These are phyloP conservation scores for Camelina sativa DNA, from an alignment of 345 rosid genomes.

Conservation along the genomic window DNA sequence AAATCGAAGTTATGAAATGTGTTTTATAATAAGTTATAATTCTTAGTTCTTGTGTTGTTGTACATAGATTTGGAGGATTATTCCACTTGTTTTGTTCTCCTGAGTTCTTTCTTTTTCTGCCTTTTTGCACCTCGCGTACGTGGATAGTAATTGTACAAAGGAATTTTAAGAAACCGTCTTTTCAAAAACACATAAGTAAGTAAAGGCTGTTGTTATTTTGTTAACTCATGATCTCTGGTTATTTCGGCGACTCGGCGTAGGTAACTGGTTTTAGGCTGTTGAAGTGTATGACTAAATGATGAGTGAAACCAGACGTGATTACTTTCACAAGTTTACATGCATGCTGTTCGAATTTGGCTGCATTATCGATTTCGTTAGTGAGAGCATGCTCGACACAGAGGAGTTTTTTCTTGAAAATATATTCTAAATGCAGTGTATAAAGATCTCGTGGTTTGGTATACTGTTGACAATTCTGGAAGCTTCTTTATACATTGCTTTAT, in stretches of 20 bases:
- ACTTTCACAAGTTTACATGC: constrained; percentile 58
- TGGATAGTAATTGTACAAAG: too few relatives aligned
- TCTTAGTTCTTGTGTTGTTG: constrained; percentile 5
- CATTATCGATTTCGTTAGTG: constrained; percentile 37
- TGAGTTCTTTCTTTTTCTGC: neutral
- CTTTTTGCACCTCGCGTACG: too few relatives aligned
- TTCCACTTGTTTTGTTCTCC: neutral
- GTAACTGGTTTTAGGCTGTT: constrained; percentile 59
- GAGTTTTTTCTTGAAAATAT: constrained; percentile 70
- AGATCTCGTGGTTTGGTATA: constrained; percentile 48
- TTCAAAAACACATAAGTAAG: constrained; percentile 38
- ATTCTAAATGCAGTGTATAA: constrained; percentile 74
- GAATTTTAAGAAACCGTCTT: constrained; percentile 47
- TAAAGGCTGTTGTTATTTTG: constrained; percentile 40
- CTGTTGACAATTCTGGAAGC: too few relatives aligned
- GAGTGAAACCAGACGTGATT: constrained; percentile 58
- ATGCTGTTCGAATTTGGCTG: constrained; percentile 76
- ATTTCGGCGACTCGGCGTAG: constrained; percentile 43
- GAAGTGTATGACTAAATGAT: constrained; percentile 52
- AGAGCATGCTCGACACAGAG: constrained; percentile 46
- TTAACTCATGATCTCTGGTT: constrained; percentile 61
- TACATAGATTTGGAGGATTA: neutral
- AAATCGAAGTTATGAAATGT: constrained; percentile 1
- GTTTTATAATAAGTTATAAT: too few relatives aligned
- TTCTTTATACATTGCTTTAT: too few relatives aligned